Base-by-base conservation (phyloP, 108 stramenopile genomes). In the Skeletonema menzelii region DNA sequence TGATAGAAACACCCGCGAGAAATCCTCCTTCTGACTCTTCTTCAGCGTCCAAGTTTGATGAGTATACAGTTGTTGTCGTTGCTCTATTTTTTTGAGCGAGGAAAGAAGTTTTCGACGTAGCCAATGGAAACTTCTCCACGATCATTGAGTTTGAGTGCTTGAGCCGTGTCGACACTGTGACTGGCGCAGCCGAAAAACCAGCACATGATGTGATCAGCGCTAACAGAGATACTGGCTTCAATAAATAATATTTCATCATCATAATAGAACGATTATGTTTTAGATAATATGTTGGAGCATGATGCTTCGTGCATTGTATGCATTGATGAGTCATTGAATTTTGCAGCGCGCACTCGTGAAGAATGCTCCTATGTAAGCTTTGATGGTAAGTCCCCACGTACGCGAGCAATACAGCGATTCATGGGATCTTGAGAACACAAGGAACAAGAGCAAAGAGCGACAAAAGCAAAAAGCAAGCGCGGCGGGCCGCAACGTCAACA, bases 1-100 rank as follows among this genome's bases (percentile, higher is more conserved):
- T 78, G 65, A 84, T 75, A 6, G 49, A 27, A 8, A 78, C 40
- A 13, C 56, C 71, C n/a, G 34, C 58, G 49, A 56, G 28, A 2
- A 63, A 20, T 20, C 31, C 73, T 15, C 44, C 32, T 10, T 63
- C 55, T 8, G 68, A 37, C 8, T 75, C 72, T 8, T 53, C 49
- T 22, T 53, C 49, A 0, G 49, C 10, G 49, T 22, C 49, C 22
- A 24, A 61, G 8, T 53, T 53, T 53, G 49, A n/a, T 53, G 49
- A 20, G 22, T 53, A 53, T 53, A 53, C 49, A 22, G 49, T 8
- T 53, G 49, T 22, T 24, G 20, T 46, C 4, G 44, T 22, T 22
- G 47, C 20, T 49, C 47, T 49, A 6, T 8, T 49, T 6, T 4
- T 6, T 3, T 49, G 47, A 49, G 20, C 4, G 47, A 5, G n/a